Evolutionary conservation across 805 yeast species (phyloP).

Genomic region (Candida hungchunana): DNA sequence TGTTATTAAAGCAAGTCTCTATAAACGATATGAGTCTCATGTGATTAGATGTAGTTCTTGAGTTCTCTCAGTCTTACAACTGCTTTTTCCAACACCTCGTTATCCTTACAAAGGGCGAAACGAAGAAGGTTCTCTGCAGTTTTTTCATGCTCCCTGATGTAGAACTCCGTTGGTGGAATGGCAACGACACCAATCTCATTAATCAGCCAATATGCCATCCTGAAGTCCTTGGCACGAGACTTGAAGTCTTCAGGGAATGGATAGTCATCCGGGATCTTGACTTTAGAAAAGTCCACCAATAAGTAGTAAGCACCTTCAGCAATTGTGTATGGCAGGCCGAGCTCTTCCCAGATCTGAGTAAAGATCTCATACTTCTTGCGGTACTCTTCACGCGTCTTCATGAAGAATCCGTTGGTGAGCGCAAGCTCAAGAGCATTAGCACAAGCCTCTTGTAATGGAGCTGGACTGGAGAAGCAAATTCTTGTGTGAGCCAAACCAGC

Average conservation of each 20-base stretch:
- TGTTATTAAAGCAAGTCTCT: too few relatives aligned
- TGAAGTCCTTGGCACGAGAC: conserved; percentile 77
- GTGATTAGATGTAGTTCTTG: conserved; percentile 59
- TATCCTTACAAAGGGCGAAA: conserved; percentile 96
- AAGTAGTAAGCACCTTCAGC: conserved; percentile 95
- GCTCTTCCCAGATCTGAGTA: conserved; percentile 74
- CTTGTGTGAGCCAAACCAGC: conserved; percentile 90
- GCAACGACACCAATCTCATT: conserved; percentile 92
- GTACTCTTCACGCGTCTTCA: conserved; percentile 63
- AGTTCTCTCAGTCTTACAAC: conserved; percentile 68
- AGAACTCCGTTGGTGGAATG: conserved; percentile 96
- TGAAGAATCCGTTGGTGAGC: conserved; percentile 59
- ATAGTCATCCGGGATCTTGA: conserved; percentile 72
- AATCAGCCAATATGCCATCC: conserved; percentile 87
- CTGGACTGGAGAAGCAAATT: conserved; percentile 86
- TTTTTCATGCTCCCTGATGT: conserved; percentile 62
- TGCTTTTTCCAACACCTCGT: conserved; percentile 73
- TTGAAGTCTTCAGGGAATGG: conserved; percentile 66
- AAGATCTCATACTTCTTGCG: conserved; percentile 68
- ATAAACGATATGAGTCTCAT: too few relatives aligned
- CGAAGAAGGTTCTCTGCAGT: conserved; percentile 82
- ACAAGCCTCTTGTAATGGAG: conserved; percentile 90
- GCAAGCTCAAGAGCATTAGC: conserved; percentile 73
- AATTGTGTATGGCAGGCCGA: conserved; percentile 81
- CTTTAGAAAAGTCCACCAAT: conserved; percentile 79